A percentile compares a stretch with the other conserved stretches of the same genome.
Conservation (phyloP, 345 rosid species). For the Citrus inodora region DNA sequence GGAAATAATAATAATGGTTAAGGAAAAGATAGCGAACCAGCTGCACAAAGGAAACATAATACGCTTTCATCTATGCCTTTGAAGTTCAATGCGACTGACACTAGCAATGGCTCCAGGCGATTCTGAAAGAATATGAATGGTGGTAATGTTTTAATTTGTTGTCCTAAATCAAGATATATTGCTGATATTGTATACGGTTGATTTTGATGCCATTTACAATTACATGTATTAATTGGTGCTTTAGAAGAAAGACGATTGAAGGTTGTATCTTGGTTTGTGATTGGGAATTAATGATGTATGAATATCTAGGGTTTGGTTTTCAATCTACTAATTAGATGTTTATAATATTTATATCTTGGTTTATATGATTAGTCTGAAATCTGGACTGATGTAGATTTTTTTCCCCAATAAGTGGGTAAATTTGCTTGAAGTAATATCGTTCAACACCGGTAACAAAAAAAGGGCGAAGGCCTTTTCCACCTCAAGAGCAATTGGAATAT, state of each 20-base stretch:
- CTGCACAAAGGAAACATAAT: background rate
- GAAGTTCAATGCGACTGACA: conserved; percentile 12
- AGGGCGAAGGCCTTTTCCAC: background rate
- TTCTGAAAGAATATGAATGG: conserved; percentile 2
- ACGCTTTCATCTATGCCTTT: background rate
- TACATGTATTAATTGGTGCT: background rate
- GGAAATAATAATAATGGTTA: background rate
- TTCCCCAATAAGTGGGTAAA: background rate
- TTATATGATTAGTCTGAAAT: background rate
- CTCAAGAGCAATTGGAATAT: background rate
- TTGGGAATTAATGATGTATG: background rate
- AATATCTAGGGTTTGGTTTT: conserved; percentile 19
- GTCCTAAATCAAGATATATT: background rate
- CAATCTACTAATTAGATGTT: background rate
- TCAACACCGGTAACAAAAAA: background rate
- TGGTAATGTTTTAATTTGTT: conserved; percentile 9
- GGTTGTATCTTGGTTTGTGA: background rate
- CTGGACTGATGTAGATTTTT: background rate
- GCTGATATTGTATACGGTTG: no score
- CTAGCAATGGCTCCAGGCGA: conserved; percentile 9
- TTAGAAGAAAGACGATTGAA: background rate
- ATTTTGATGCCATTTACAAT: background rate
- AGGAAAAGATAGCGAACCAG: background rate
- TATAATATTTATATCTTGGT: background rate
- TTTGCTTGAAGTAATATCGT: background rate